phyloP scores from a whole-genome alignment of 768 basidiomycete genomes.

The Pleurotus tuber-regium region DNA sequence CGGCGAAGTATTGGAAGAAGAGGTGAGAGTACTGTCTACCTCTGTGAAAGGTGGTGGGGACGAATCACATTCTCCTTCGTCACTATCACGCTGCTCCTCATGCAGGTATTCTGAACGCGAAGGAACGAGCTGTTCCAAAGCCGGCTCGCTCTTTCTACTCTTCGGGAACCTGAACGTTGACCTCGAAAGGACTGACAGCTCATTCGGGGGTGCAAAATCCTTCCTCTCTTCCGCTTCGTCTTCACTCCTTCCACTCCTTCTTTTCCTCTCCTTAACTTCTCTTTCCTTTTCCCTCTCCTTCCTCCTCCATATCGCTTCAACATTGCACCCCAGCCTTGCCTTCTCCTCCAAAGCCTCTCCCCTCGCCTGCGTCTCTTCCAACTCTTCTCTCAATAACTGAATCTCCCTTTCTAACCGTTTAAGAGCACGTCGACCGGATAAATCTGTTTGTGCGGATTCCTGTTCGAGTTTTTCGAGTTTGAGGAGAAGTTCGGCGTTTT shows the following conservation, averaged over 20 bases:
- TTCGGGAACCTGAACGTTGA: slow-evolving; percentile 1
- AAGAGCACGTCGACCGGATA: slow-evolving; percentile 64
- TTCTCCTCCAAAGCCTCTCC: slow-evolving; percentile 73
- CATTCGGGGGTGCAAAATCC: slow-evolving; percentile 64
- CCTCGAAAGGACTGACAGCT: background rate
- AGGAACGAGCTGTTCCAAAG: background rate
- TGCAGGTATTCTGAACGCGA: background rate
- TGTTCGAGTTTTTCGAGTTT: slow-evolving; percentile 76
- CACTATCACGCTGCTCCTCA: background rate
- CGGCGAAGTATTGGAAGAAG: slow-evolving; percentile 23
- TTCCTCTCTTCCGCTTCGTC: slow-evolving; percentile 34
- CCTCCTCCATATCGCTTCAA: slow-evolving; percentile 42
- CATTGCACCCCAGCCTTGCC: slow-evolving; percentile 42
- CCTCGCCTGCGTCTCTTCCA: slow-evolving; percentile 71
- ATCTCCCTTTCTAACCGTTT: slow-evolving; percentile 81
- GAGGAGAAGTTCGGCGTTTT: slow-evolving; percentile 76
- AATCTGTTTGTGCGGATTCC: slow-evolving; percentile 66
- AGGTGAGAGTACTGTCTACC: background rate
- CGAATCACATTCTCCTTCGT: background rate
- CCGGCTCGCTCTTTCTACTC: background rate
- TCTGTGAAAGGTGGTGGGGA: slow-evolving; percentile 2
- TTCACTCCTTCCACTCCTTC: slow-evolving; percentile 17
- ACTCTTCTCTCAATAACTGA: slow-evolving; percentile 64
- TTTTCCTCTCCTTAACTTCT: slow-evolving; percentile 45
- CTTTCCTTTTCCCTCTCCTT: slow-evolving; percentile 39